Conservation (phyloP, 1,139 yeast species). For the Meyerozyma sp. region DNA sequence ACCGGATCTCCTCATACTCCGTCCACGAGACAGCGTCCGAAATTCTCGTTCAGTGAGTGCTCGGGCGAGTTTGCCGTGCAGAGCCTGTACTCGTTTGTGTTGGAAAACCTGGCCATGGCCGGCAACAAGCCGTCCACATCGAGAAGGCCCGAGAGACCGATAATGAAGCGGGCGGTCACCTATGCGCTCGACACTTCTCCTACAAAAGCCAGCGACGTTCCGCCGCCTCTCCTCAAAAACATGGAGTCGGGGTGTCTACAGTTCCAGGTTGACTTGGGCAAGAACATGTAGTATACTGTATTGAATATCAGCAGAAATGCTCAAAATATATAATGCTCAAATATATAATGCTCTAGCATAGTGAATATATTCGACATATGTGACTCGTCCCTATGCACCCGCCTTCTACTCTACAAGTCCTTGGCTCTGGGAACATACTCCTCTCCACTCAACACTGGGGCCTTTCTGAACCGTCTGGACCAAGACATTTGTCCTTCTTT, state of each 20-base stretch:
- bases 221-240: conserved; percentile 18
- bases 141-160: background rate
- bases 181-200: background rate
- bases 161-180: background rate
- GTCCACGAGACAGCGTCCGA: conserved; percentile 7
- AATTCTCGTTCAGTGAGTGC: conserved; percentile 23
- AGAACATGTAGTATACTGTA: background rate
- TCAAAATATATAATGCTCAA: too few species aligned
- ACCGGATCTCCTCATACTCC: background rate
- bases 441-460: conserved; percentile 29
- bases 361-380: too few species aligned
- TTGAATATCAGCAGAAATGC: background rate
- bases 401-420: conserved; percentile 25
- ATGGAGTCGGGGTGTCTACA: conserved; percentile 36
- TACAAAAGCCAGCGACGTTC: background rate
- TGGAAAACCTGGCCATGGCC: conserved; percentile 8
- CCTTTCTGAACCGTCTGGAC: conserved; percentile 32
- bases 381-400: too few species aligned
- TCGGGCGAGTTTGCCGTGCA: conserved; percentile 20
- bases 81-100: conserved; percentile 13
- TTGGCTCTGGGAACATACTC: conserved; percentile 43
- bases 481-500: conserved; percentile 33
- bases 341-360: too few species aligned
- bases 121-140: background rate
- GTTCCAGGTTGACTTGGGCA: conserved; percentile 25